These are phyloP conservation scores for Geotrichum macrosporum DNA, from an alignment of 1,139 yeast species.

Conservation along the genomic window DNA sequence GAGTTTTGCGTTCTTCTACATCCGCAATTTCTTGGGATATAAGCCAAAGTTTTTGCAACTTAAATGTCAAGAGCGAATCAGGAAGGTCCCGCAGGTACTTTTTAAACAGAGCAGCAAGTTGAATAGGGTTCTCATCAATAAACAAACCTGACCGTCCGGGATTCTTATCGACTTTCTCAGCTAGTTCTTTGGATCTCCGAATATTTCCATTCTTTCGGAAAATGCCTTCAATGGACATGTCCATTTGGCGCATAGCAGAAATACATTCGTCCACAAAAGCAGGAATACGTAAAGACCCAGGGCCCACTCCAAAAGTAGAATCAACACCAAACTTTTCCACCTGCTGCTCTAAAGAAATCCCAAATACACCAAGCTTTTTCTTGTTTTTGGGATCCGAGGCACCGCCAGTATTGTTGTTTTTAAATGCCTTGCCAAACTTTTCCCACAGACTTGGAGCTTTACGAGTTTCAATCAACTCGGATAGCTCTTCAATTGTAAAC, in stretches of 20 bases:
- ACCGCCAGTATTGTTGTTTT: slow-evolving; percentile 33
- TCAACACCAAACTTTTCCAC: slow-evolving; percentile 79
- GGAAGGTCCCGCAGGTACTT: slow-evolving; percentile 91
- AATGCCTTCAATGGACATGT: slow-evolving; percentile 94
- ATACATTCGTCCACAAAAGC: slow-evolving; percentile 81
- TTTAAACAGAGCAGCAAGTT: slow-evolving; percentile 88
- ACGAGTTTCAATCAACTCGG: slow-evolving; percentile 52
- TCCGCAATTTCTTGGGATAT: slow-evolving; percentile 56
- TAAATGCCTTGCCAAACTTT: slow-evolving; percentile 50
- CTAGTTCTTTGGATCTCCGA: slow-evolving; percentile 67
- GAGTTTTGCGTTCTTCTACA: slow-evolving; percentile 47
- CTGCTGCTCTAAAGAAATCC: slow-evolving; percentile 66
- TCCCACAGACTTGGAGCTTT: slow-evolving; percentile 65
- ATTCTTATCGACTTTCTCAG: slow-evolving; percentile 67
- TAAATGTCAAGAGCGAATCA: slow-evolving; percentile 77
- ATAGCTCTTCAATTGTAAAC: slow-evolving; percentile 50
- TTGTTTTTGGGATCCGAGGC: slow-evolving; percentile 25
- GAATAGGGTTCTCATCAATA: slow-evolving; percentile 78
- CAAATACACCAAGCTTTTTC: slow-evolving; percentile 58
- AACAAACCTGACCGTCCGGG: slow-evolving; percentile 74
- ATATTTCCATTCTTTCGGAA: slow-evolving; percentile 96
- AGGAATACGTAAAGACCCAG: slow-evolving; percentile 70
- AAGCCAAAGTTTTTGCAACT: slow-evolving; percentile 76
- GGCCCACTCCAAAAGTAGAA: slow-evolving; percentile 83
- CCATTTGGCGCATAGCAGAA: slow-evolving; percentile 80